phyloP scores from a whole-genome alignment of 139 green algal species.

The Volvox reticuliferus region DNA sequence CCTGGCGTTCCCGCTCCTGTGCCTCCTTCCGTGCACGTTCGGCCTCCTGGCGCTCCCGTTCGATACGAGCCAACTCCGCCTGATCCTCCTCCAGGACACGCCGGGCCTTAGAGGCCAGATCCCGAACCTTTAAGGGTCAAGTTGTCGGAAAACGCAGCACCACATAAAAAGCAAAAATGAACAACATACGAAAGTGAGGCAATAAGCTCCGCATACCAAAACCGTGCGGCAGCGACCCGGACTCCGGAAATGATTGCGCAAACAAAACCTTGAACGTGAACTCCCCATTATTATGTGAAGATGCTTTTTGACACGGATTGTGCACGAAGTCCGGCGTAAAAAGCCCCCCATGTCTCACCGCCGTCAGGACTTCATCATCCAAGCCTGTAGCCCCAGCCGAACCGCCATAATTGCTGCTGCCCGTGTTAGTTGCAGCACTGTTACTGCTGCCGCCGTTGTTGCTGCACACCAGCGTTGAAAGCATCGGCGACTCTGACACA shows the following conservation, averaged over 20 bases:
- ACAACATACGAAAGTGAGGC: no score
- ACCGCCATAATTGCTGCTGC: slow-evolving; percentile 29
- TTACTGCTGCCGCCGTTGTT: slow-evolving; percentile 13
- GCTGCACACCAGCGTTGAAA: neutral
- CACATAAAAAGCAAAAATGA: neutral
- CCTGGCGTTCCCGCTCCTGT: slow-evolving; percentile 51
- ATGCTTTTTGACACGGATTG: no score
- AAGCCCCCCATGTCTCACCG: neutral
- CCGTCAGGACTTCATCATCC: neutral
- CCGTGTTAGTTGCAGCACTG: neutral
- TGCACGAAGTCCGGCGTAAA: no score
- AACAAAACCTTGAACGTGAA: no score
- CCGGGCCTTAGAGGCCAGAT: slow-evolving; percentile 54
- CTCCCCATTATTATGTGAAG: no score
- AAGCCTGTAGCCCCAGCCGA: neutral
- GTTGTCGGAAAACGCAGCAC: neutral
- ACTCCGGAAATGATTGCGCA: no score
- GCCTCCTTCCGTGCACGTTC: slow-evolving; percentile 52
- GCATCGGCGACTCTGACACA: neutral
- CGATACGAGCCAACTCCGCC: slow-evolving; percentile 54
- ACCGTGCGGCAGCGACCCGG: no score
- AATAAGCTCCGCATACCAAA: no score
- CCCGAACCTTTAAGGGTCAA: slow-evolving; percentile 39
- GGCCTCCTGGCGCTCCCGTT: slow-evolving; percentile 51
- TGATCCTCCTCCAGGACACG: slow-evolving; percentile 60